Percentiles rank a stretch among this genome's conserved stretches.
Evolutionary conservation across 116 monocot genomes (phyloP).

Genomic region (Posidonia oceanica): DNA sequence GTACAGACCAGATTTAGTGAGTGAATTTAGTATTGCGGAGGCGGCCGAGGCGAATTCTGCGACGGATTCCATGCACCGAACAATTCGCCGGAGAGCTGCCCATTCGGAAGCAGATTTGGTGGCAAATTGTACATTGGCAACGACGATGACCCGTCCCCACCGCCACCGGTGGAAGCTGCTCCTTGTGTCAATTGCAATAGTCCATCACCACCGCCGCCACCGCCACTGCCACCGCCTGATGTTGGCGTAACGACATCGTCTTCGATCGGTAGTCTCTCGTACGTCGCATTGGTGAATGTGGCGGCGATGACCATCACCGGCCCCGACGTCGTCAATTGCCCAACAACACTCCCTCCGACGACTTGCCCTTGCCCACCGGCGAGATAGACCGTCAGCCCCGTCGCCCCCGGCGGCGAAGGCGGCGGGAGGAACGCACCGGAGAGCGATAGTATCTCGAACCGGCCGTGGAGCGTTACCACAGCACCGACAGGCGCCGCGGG

Average conservation of each 20-base stretch:
- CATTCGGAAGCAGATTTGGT: not conserved
- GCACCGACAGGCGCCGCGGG: constrained; percentile 27
- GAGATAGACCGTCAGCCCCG: constrained; percentile 51
- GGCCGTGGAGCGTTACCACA: constrained; percentile 49
- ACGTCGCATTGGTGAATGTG: constrained; percentile 54
- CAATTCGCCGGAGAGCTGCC: not conserved
- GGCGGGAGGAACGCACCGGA: constrained; percentile 69
- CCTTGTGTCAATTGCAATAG: too few species aligned
- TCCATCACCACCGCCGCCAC: not conserved
- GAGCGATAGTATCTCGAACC: constrained; percentile 80
- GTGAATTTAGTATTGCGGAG: too few species aligned
- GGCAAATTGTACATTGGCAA: not conserved
- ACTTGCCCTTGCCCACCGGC: constrained; percentile 84
- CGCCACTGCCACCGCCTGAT: not conserved
- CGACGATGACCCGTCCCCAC: too few species aligned
- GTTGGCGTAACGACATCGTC: constrained; percentile 12
- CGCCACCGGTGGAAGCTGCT: too few species aligned
- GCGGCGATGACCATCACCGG: constrained; percentile 72
- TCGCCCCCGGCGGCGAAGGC: constrained; percentile 50
- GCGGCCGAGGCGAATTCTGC: not conserved
- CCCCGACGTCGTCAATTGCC: constrained; percentile 53
- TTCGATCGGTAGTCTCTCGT: constrained; percentile 50
- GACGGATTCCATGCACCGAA: not conserved
- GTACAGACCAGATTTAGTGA: too few species aligned
- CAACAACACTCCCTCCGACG: constrained; percentile 63